These are phyloP conservation scores for Penicillium sp. DNA, from an alignment of 2,329 filamentous ascomycete species.

Conservation along the genomic window DNA sequence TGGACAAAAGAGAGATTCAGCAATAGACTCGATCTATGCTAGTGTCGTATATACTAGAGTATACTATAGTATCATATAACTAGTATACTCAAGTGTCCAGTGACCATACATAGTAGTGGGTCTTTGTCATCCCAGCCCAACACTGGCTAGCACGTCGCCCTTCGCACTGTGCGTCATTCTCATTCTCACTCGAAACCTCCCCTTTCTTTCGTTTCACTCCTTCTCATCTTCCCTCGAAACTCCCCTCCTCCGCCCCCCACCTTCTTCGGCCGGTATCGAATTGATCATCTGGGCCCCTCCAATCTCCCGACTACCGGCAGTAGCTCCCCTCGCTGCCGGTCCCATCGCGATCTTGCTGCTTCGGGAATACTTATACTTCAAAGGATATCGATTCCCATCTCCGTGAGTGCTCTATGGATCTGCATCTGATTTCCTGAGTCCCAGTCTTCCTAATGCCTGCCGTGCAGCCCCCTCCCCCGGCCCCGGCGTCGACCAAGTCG, in stretches of 20 bases:
- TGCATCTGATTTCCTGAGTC: background rate
- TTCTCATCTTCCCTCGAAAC: constrained; percentile 3
- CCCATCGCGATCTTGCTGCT: background rate
- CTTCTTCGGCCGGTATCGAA: constrained; percentile 13
- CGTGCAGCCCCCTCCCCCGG: background rate
- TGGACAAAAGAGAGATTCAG: no score
- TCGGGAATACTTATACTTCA: constrained; percentile 4
- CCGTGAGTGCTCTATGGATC: background rate
- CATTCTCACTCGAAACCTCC: constrained; percentile 1
- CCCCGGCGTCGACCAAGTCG: constrained; percentile 1
- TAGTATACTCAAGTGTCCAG: background rate
- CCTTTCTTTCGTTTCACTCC: constrained; percentile 10
- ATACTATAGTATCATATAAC: no score
- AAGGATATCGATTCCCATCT: background rate
- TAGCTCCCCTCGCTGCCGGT: background rate
- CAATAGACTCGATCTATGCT: no score
- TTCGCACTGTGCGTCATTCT: constrained; percentile 7
- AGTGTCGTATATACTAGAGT: no score
- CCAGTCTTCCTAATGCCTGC: constrained; percentile 4
- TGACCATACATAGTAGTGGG: background rate
- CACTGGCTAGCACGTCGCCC: no score
- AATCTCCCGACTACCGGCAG: constrained; percentile 11
- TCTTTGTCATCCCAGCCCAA: background rate
- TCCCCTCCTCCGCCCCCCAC: background rate
- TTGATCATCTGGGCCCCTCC: constrained; percentile 13